Evolutionary conservation across 352 stramenopile species (phyloP), one percentile per base, ranked within the genome.

Genomic region (Pythium folliculosum): DNA sequence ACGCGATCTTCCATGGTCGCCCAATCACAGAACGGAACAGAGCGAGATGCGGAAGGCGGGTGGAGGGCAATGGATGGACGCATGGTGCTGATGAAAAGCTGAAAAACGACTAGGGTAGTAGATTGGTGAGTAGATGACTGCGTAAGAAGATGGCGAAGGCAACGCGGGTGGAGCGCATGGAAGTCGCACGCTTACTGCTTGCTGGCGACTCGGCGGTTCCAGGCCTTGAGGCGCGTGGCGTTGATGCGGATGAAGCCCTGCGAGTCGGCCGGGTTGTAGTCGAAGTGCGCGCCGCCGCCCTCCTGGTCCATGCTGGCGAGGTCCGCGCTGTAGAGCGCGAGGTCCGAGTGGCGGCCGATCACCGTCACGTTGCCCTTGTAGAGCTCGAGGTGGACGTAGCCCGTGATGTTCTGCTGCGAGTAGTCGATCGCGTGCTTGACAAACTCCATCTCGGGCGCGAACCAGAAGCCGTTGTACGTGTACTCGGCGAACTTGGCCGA

Each of bases 391-490:
- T 97, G 81, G 55, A 99, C 97, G 48, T 89, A 78, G 53, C 97
- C 97, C 43, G 92, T 96, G 37, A 99, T 88, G 83, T 98, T 95
- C 63, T 94, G 84, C 81, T 99, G 97, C 43, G 85, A 91, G 67
- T 93, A 99, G 64, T 98, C 78, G 51, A 99, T 96, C 19, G 90
- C 89, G 77, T 99, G 76, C 71, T 95, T 93, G 72, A 99, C 94
- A 50, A 99, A 94, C 66, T 99, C 96, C 97, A 99, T 99, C 82
- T 99, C 97, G 5, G 97, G 97, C n/a, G 96, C 95, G 73, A 99
- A 99, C 97, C 97, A 99, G 80, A 99, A 99, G 60, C 97, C 97
- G 76, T 99, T 99, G 95, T 99, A 99, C 79, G 94, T 98, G 50
- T 98, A 95, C 75, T 98, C 91, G 60, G 97, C 89, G 71, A 99